These are phyloP conservation scores for Picea sitchensis DNA, from an alignment of 75 land plant genomes.

Conservation along the genomic window DNA sequence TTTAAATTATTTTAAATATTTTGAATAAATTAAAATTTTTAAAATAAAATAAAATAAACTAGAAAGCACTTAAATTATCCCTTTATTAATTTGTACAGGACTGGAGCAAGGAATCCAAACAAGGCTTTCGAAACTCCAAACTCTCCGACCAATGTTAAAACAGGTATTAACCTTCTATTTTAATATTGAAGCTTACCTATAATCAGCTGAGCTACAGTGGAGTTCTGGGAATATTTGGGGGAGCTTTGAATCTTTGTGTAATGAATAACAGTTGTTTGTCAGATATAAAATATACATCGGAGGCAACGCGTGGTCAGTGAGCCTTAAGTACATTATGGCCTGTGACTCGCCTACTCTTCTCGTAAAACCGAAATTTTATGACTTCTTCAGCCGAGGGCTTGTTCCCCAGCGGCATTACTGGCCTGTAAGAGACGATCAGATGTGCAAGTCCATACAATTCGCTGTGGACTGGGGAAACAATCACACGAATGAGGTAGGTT, in stretches of 20 bases:
- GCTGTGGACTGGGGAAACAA: constrained; percentile 25
- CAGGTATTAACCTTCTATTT: constrained; percentile 5
- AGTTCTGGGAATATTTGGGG: neutral
- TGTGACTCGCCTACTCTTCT: constrained; percentile 19
- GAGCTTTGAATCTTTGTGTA: too few species aligned
- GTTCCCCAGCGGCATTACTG: constrained; percentile 14
- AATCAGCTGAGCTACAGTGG: neutral
- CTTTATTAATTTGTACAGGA: constrained; percentile 5
- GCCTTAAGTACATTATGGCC: constrained; percentile 27
- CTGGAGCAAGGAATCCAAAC: constrained; percentile 10
- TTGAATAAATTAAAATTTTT: too few species aligned
- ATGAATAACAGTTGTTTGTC: neutral
- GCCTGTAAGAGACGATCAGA: constrained; percentile 5
- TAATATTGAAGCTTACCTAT: neutral
- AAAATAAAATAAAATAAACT: too few species aligned
- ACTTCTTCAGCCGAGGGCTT: constrained; percentile 22
- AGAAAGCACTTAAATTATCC: too few species aligned
- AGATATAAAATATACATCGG: constrained; percentile 29
- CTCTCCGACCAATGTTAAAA: constrained; percentile 16
- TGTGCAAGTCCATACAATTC: constrained; percentile 14
- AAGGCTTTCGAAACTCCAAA: constrained; percentile 3
- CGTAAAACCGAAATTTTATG: constrained; percentile 11
- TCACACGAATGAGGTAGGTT: constrained; percentile 8
- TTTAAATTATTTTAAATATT: too few species aligned
- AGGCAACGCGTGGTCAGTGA: constrained; percentile 33